Evolutionary conservation across 257 asterid genomes (phyloP).

Genomic region (Jacaranda mimosifolia): DNA sequence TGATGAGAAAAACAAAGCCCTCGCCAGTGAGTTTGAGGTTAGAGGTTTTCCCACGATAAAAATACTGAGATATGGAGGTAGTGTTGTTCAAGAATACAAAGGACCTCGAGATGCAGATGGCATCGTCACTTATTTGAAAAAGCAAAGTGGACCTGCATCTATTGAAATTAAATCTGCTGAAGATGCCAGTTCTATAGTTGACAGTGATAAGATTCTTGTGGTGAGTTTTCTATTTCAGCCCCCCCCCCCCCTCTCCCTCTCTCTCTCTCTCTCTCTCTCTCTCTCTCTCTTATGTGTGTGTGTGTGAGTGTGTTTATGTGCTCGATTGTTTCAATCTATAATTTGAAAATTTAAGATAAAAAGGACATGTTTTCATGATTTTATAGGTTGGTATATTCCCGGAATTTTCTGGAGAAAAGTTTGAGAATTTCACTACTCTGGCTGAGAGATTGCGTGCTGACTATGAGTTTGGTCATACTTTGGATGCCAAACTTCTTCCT

Average conservation of each 20-base stretch:
- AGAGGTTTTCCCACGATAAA: slow-evolving; percentile 81
- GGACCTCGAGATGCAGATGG: slow-evolving; percentile 97
- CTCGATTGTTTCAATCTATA: background rate
- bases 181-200: slow-evolving; percentile 59
- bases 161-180: slow-evolving; percentile 70
- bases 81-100: slow-evolving; percentile 79
- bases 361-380: background rate
- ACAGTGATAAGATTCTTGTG: slow-evolving; percentile 68
- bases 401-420: slow-evolving; percentile 88
- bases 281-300: slow-evolving; percentile 13
- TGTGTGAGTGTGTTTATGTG: background rate
- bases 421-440: slow-evolving; percentile 76
- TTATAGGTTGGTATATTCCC: slow-evolving; percentile 90
- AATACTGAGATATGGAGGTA: slow-evolving; percentile 85
- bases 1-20: slow-evolving; percentile 64
- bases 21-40: slow-evolving; percentile 65
- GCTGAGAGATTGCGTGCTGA: slow-evolving; percentile 90
- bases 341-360: slow-evolving; percentile 28
- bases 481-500: slow-evolving; percentile 81
- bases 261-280: background rate
- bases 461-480: slow-evolving; percentile 78
- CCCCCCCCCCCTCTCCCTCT: background rate
- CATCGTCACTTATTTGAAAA: slow-evolving; percentile 69
- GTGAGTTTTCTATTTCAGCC: slow-evolving; percentile 48
- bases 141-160: slow-evolving; percentile 92